A percentile compares a stretch with the other conserved stretches of the same genome.
phyloP scores from a whole-genome alignment of 495 filamentous ascomycete species.

The Xylaria scruposa region DNA sequence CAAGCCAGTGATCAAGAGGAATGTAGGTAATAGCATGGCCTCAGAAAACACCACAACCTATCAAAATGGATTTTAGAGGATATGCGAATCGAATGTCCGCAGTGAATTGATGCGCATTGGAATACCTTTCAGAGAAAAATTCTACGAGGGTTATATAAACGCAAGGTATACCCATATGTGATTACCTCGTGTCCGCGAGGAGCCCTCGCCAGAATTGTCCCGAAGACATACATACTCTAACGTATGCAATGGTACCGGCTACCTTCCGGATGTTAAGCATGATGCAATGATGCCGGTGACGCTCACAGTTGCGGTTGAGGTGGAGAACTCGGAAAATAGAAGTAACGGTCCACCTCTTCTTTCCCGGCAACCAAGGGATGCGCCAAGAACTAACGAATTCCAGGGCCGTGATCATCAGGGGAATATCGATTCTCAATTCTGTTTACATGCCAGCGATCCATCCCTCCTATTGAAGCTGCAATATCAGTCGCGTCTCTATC shows the following conservation, averaged over 20 bases:
- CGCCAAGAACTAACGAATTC: neutral
- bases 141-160: neutral
- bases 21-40: slow-evolving; percentile 32
- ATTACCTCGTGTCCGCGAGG: slow-evolving; percentile 4
- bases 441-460: neutral
- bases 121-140: neutral
- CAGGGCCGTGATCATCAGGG: neutral
- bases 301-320: neutral
- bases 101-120: neutral
- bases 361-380: neutral
- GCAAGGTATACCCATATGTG: neutral
- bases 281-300: slow-evolving; percentile 14
- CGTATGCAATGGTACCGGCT: neutral
- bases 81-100: neutral
- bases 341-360: slow-evolving; percentile 9
- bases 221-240: neutral
- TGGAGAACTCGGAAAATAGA: neutral
- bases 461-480: neutral
- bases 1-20: slow-evolving; percentile 43
- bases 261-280: neutral
- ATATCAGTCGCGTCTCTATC: neutral
- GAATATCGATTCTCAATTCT: neutral
- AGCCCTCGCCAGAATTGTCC: neutral
- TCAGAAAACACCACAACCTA: slow-evolving; percentile 10
- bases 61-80: neutral